These are phyloP conservation scores for Leucosporidium yakuticum DNA, from an alignment of 768 basidiomycete genomes.

Conservation along the genomic window DNA sequence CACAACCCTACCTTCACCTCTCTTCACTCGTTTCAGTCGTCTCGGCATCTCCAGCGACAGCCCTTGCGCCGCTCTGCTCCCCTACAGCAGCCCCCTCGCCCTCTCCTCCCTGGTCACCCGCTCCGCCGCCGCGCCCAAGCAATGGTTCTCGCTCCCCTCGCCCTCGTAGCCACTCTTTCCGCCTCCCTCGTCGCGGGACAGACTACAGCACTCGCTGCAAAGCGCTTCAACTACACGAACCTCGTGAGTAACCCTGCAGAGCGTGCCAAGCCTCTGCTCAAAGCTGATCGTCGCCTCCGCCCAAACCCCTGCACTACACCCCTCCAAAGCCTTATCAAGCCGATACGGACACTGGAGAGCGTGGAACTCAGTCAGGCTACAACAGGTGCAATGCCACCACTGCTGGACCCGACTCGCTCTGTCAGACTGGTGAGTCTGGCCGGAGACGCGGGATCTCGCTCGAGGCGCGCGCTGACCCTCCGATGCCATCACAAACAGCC, in stretches of 20 bases:
- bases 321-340: slow-evolving; percentile 53
- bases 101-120: too few species aligned
- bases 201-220: slow-evolving; percentile 19
- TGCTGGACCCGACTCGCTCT: slow-evolving; percentile 22
- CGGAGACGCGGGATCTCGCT: background rate
- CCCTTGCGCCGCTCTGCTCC: too few species aligned
- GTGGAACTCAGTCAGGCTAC: slow-evolving; percentile 51
- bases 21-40: too few species aligned
- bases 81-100: too few species aligned
- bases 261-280: background rate
- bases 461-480: background rate
- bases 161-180: too few species aligned
- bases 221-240: slow-evolving; percentile 28
- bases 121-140: too few species aligned
- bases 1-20: too few species aligned
- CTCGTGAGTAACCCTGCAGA: slow-evolving; percentile 9
- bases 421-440: slow-evolving; percentile 37
- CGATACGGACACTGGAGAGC: slow-evolving; percentile 47
- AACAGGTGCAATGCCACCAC: slow-evolving; percentile 35
- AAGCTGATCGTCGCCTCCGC: background rate
- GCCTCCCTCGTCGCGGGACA: slow-evolving; percentile 14
- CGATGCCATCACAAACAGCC: background rate
- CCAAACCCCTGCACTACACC: background rate
- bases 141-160: too few species aligned
- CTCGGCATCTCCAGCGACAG: too few species aligned